Evolutionary conservation across 2,329 filamentous ascomycete genomes (phyloP), one percentile per base, ranked within the genome.

Genomic region (Cladophialophora immunda): DNA sequence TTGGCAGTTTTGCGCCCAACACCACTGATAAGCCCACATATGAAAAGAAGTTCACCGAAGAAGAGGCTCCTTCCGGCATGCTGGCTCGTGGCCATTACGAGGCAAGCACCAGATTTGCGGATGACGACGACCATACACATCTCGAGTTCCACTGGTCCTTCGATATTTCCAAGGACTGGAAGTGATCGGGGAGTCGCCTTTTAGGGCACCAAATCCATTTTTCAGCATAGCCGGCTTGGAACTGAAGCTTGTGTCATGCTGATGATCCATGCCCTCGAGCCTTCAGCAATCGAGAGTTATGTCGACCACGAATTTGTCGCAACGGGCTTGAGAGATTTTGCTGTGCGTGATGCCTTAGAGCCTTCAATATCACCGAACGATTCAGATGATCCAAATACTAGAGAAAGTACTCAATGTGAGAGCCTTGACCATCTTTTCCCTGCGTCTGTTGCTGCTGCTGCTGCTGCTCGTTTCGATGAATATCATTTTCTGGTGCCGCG

Each of bases 111-210:
- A 93, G 89, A 80, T 99, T 99, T 79, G 87, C 97, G 69, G 95
- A 99, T 78, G 95, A 99, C 76, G 95, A 99, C 82, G 90, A 95
- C 79, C 89, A 93, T 81, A 90, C 87, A 71, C 94, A 99, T 81
- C 85, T 99, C 70, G 86, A 90, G 78, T 99, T 99, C 80, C 91
- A 97, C 76, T 99, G 95, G 95, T 89, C 90, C 69, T 98, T 99
- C 76, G 92, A 97, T 77, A 97, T 99, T 79, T 87, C 91, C 82
- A 99, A 98, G 87, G 92, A 97, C 78, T 98, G 95, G 95, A 92
- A 89, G 73, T 75, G 64, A 68, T 41, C 4, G 27, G 34, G 32
- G 27, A 3, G 25, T 3, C 25, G 45, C 45, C 4, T 25, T 25
- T 11, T 11, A 8, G 9, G 45, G 19, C 19, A 9, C 45, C 22